phyloP scores from a whole-genome alignment of 2,329 filamentous ascomycete species.

The Colletotrichum sp. region DNA sequence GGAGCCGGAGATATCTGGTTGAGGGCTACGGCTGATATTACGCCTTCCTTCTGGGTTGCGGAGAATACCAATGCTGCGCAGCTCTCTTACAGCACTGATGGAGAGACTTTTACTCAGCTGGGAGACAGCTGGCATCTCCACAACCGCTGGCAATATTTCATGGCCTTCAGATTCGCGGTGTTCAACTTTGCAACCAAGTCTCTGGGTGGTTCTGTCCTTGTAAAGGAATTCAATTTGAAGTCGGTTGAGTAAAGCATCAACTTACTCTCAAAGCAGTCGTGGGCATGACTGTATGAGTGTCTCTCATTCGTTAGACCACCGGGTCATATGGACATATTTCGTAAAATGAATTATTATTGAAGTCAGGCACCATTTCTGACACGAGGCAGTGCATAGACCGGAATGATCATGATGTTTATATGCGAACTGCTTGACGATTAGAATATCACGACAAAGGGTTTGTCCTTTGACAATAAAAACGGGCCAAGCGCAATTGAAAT shows the following conservation, averaged over 20 bases:
- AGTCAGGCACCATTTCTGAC: fast-evolving
- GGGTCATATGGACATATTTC: fast-evolving
- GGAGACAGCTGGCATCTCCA: conserved; percentile 39
- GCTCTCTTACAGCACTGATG: conserved; percentile 48
- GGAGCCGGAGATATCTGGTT: conserved; percentile 25
- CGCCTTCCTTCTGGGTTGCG: conserved; percentile 11
- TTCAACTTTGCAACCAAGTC: conserved; percentile 52
- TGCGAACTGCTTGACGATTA: fast-evolving
- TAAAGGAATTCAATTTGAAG: conserved; percentile 7
- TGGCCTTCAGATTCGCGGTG: conserved; percentile 53
- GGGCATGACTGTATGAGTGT: not conserved
- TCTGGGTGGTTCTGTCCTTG: conserved; percentile 22
- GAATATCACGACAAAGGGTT: fast-evolving
- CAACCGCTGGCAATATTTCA: conserved; percentile 49
- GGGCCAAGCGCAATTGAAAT: fast-evolving
- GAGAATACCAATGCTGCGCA: conserved; percentile 6
- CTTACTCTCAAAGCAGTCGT: fast-evolving
- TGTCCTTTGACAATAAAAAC: fast-evolving
- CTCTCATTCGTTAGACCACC: not conserved
- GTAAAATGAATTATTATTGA: fast-evolving
- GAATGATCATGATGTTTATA: not conserved
- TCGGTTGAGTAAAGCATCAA: not conserved
- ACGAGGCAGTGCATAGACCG: fast-evolving
- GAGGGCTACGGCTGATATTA: conserved; percentile 25
- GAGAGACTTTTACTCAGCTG: conserved; percentile 38